Evolutionary conservation across 345 rosid species (phyloP), one percentile per base, ranked within the genome.

Genomic region (Ceriops zippeliana): DNA sequence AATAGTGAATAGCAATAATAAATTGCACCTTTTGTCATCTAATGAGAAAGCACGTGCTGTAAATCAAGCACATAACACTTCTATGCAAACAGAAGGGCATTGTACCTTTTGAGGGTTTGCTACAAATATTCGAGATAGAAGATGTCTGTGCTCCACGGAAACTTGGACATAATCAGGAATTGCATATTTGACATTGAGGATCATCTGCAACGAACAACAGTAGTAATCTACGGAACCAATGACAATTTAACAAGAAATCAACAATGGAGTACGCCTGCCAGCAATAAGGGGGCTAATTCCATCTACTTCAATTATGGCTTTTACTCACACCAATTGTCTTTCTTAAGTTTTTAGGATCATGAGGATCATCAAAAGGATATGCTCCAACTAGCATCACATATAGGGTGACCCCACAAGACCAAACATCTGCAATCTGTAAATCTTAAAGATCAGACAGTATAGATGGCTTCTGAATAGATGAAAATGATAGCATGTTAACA

Each of bases 81-180:
- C 2, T 2, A 3, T 10, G 17, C 49, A 42, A 13, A 15, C 19
- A 17, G 19, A 13, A 42, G 49, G 49, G 2, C 19, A 42, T 3
- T 69, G 19, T 76, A 72, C 80, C 76, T 66, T 72, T 54, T 68
- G 56, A n/a, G 76, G 76, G 32, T 26, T 76, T 10, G 73, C 76
- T 0, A 68, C 66, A 52, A 72, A 76, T 58, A 76, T 72, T 51
- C 67, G 76, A n/a, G 76, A 68, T 5, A 72, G 73, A 52, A 76
- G 66, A 24, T 76, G 76, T 53, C 66, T 67, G 32, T 73, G 72
- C 27, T 76, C 80, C 63, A 62, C 72, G 52, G 80, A 67, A 56
- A 76, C 58, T 61, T 67, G 80, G 21, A 68, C 70, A 62, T 62
- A 63, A 16, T 68, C 73, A 0, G 80, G 80, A 31, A 72, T 71